Evolutionary conservation across 1,284 basidiomycete species (phyloP), one percentile per base, ranked within the genome.

Genomic region (Pisolithus thermaeus): DNA sequence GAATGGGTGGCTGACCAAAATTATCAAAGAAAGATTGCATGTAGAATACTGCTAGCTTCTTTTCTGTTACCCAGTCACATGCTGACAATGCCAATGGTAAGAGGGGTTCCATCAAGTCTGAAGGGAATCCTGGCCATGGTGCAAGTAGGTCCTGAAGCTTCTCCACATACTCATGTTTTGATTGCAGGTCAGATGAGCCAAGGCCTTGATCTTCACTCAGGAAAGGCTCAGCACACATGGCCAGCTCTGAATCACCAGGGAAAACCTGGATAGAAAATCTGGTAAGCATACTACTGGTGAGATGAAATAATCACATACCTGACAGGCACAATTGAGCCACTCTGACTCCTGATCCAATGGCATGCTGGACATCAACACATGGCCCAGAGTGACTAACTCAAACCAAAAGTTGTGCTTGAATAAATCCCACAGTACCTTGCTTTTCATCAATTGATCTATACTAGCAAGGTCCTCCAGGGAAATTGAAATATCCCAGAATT

Each of bases 391-490:
- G 8, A 49, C 23, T 18, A 52, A 38, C 27, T 52, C 38, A 7
- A 41, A 52, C 5, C 2, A 14, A 16, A 52, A 52, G 28, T 49
- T 49, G 39, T 50, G 46, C 25, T 52, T 7, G 6, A 36, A 47
- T 14, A 47, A n/a, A n/a, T 52, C 50, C 50, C 50, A 52, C 7
- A 52, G 23, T 11, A 52, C 47, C 45, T 46, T 46, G 8, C 45
- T 16, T 14, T 20, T 23, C 14, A 22, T 37, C 8, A 25, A 3
- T 9, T 22, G 3, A 20, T 37, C 9, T 6, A 46, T 36, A 4
- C 20, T 25, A 6, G 3, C 20, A 5, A 46, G 32, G 30, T n/a
- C 9, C 3, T 1, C 30, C 3, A 46, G 22, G 18, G 3, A 22
- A n/a, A 46, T 23, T 18, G 32, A 20, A 11, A 46, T 30, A 23